Conservation (phyloP, 805 yeast species). For the Teunomyces kruisii region DNA sequence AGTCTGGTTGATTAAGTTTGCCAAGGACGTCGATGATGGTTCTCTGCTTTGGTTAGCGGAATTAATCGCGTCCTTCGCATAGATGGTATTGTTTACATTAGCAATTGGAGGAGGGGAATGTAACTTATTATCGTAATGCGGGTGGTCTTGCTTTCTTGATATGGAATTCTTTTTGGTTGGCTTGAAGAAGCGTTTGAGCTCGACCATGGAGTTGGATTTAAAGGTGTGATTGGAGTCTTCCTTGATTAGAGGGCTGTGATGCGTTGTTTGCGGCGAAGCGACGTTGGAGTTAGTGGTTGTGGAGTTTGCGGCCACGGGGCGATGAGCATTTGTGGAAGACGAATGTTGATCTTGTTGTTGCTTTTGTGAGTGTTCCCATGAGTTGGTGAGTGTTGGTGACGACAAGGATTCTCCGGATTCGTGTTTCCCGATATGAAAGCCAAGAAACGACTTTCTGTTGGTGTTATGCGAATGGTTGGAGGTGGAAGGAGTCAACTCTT, state of each 20-base stretch:
- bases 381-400: slow-evolving; percentile 36
- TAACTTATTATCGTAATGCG: slow-evolving; percentile 22
- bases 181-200: slow-evolving; percentile 69
- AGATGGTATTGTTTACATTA: slow-evolving; percentile 7
- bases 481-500: slow-evolving; percentile 27
- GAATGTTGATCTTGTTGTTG: slow-evolving; percentile 7
- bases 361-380: slow-evolving; percentile 20
- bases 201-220: slow-evolving; percentile 59
- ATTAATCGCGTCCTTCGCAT: not conserved
- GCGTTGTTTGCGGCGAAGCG: slow-evolving; percentile 4
- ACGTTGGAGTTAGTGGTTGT: not conserved
- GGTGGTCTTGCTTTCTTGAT: slow-evolving; percentile 11
- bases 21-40: slow-evolving; percentile 36
- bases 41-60: slow-evolving; percentile 15
- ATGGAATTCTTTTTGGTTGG: slow-evolving; percentile 43
- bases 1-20: slow-evolving; percentile 37
- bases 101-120: slow-evolving; percentile 31
- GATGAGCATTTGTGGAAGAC: slow-evolving; percentile 1
- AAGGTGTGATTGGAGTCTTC: slow-evolving; percentile 28
- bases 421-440: slow-evolving; percentile 43
- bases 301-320: slow-evolving; percentile 1
- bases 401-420: slow-evolving; percentile 38
- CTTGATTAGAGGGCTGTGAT: slow-evolving; percentile 7
- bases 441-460: slow-evolving; percentile 31
- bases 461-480: slow-evolving; percentile 27